phyloP scores from a whole-genome alignment of 371 early-diverging fungal genomes.

The Mucor saturninus region DNA sequence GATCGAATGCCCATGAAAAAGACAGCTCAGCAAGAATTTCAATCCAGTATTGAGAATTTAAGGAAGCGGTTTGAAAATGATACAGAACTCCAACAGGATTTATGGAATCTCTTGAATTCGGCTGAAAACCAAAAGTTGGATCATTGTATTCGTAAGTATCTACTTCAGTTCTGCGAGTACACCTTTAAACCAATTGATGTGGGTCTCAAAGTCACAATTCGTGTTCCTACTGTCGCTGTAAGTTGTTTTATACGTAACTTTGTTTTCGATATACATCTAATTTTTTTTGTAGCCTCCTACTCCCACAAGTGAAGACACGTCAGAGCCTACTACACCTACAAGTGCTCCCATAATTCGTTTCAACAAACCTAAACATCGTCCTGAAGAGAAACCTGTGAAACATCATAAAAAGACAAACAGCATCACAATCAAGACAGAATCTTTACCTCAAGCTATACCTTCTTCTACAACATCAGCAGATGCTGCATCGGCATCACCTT shows the following conservation, averaged over 20 bases:
- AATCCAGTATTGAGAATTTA: conserved; percentile 37
- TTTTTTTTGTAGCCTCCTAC: conserved; percentile 7
- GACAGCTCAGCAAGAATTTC: conserved; percentile 40
- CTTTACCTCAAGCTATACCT: conserved; percentile 9
- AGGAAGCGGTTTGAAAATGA: conserved; percentile 47
- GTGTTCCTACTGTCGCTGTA: conserved; percentile 36
- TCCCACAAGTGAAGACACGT: conserved; percentile 21
- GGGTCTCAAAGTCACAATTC: conserved; percentile 58
- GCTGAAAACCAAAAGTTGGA: conserved; percentile 46
- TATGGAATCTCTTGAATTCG: conserved; percentile 49
- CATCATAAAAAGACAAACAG: conserved; percentile 21
- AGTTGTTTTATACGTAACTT: no score
- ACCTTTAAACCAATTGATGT: conserved; percentile 64
- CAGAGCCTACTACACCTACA: conserved; percentile 30
- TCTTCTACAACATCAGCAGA: not conserved
- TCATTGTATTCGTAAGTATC: conserved; percentile 60
- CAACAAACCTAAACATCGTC: conserved; percentile 34
- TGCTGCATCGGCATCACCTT: no score
- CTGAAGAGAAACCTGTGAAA: conserved; percentile 29
- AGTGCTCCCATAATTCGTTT: conserved; percentile 36
- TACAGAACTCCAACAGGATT: conserved; percentile 35
- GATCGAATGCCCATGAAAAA: conserved; percentile 24
- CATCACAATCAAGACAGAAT: conserved; percentile 27
- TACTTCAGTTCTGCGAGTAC: conserved; percentile 63
- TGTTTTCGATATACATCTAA: conserved; percentile 4